Evolutionary conservation across 1,139 yeast species (phyloP), one percentile per base, ranked within the genome.

Genomic region (Blastobotrys persicus): DNA sequence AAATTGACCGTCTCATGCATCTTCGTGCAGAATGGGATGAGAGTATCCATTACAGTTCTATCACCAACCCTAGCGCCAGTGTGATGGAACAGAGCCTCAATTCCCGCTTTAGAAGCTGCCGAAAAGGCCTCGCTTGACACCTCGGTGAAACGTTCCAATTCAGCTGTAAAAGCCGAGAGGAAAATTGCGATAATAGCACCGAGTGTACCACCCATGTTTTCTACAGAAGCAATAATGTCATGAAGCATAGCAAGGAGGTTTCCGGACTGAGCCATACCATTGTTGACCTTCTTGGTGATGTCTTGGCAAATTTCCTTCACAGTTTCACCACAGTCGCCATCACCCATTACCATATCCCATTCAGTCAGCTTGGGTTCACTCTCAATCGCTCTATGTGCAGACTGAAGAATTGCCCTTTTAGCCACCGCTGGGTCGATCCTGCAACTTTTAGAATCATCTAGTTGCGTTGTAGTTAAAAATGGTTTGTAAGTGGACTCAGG

Each of bases 201-300:
- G 34, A 75, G 66, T 9, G 81, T 77, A 13, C 81, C 81, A n/a
- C 81, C 80, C 81, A 77, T 77, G 48, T 71, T 60, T 26, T 70
- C 67, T 32, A 62, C 61, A 13, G 52, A 53, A 28, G 60, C 61
- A 49, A 60, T 48, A 55, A 58, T 57, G 31, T 52, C 47, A 49
- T 66, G 69, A 54, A 74, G 62, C 4, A 57, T 53, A 6, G 44
- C 46, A 2, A 53, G 20, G 11, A 57, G 32, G 34, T 69, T 68
- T 14, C 61, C 62, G 43, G 55, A 58, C 47, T 38, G 35, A 51
- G 62, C 56, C 56, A 64, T 33, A 50, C 69, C 55, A 9, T 64
- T 65, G 19, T 70, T 67, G 34, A 76, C 59, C 5, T 67, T 68
- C 20, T 58, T 53, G 33, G 71, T 57, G n/a, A 75, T 63, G 0